Conservation (phyloP, 192 early-diverging fungal species). For the Phycomyces blakesleeanus region DNA sequence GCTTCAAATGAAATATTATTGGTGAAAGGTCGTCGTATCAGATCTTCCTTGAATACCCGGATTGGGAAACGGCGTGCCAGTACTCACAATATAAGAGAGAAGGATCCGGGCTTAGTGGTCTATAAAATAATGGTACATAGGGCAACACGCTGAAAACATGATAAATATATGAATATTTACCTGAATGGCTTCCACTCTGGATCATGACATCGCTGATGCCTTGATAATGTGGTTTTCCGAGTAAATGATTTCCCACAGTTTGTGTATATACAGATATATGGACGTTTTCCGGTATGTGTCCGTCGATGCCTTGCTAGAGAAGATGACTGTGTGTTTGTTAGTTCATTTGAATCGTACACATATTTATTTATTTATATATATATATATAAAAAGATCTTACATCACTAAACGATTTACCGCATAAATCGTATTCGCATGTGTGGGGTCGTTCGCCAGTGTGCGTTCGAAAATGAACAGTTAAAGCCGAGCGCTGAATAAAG, state of each 20-base stretch:
- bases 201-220: conserved; percentile 51
- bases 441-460: conserved; percentile 69
- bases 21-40: no score
- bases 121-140: background rate
- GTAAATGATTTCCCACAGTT: conserved; percentile 70
- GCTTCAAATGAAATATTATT: no score
- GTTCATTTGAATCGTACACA: background rate
- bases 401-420: conserved; percentile 71
- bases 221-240: conserved; percentile 52
- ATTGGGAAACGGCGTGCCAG: no score
- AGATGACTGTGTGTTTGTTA: conserved; percentile 39
- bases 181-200: conserved; percentile 19
- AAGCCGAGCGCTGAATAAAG: conserved; percentile 74
- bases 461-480: conserved; percentile 72
- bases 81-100: no score
- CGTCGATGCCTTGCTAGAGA: conserved; percentile 67
- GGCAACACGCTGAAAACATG: no score
- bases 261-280: conserved; percentile 55
- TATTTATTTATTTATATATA: no score
- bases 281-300: conserved; percentile 67
- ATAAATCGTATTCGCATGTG: conserved; percentile 58
- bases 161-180: conserved; percentile 10
- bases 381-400: no score
- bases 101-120: background rate
- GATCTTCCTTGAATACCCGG: no score